These are phyloP conservation scores for Bertia moriformis DNA, from an alignment of 2,329 filamentous ascomycete genomes.

Conservation along the genomic window DNA sequence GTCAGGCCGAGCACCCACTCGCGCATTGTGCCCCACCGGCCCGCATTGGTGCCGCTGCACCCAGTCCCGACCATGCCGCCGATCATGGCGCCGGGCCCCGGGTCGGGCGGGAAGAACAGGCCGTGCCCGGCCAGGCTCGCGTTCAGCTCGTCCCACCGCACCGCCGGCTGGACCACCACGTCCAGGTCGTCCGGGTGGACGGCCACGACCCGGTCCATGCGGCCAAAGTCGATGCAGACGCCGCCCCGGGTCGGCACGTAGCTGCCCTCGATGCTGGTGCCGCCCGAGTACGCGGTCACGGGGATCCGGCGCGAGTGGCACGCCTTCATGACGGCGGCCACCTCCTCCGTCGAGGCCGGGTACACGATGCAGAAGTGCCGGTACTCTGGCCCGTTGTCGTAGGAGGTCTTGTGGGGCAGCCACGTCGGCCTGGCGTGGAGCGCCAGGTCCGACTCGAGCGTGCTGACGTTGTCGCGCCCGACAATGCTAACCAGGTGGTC, in stretches of 20 bases:
- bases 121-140: conserved; percentile 59
- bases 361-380: conserved; percentile 59
- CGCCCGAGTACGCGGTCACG: conserved; percentile 74
- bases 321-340: conserved; percentile 75
- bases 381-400: too few relatives aligned
- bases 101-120: conserved; percentile 84
- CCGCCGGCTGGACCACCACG: conserved; percentile 63
- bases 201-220: conserved; percentile 68
- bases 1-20: conserved; percentile 84
- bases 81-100: conserved; percentile 82
- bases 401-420: too few relatives aligned
- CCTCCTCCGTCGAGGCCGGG: conserved; percentile 65
- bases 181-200: conserved; percentile 68
- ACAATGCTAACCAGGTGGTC: conserved; percentile 52
- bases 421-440: conserved; percentile 45
- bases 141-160: conserved; percentile 78
- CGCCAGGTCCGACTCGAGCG: conserved; percentile 34
- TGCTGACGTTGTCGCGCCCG: conserved; percentile 51
- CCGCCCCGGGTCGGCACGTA: conserved; percentile 72
- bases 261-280: conserved; percentile 80
- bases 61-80: conserved; percentile 73
- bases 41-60: conserved; percentile 71
- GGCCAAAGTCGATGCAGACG: conserved; percentile 70
- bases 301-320: conserved; percentile 71
- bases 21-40: conserved; percentile 86